Conservation (phyloP, 2,329 filamentous ascomycete species). For the Escovopsis weberi region DNA sequence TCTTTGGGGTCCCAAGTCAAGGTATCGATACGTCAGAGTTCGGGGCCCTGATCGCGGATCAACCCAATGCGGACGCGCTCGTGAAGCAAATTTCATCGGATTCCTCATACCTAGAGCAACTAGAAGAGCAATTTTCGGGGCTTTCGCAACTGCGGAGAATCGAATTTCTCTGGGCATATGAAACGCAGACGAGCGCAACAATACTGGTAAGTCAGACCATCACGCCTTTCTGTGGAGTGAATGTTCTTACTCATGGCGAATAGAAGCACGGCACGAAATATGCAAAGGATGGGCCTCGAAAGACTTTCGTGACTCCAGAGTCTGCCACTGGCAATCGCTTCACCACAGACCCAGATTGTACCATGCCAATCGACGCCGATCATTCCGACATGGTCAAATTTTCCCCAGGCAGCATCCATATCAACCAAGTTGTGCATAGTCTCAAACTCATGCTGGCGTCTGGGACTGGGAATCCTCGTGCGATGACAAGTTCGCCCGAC, state of each 20-base stretch:
- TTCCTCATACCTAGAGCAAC: not conserved
- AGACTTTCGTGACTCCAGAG: not conserved
- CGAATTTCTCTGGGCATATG: slow-evolving; percentile 1
- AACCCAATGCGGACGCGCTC: not conserved
- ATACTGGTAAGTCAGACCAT: not conserved
- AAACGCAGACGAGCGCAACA: not conserved
- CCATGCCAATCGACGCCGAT: not conserved
- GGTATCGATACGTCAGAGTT: not conserved
- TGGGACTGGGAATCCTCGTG: no score
- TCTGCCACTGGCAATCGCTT: slow-evolving; percentile 1
- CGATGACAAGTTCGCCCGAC: no score
- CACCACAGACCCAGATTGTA: not conserved
- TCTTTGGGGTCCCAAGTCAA: slow-evolving; percentile 1
- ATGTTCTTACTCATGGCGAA: not conserved
- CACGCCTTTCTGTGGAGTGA: not conserved
- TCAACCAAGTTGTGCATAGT: not conserved
- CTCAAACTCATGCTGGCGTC: not conserved
- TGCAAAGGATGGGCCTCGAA: not conserved
- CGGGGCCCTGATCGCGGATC: not conserved
- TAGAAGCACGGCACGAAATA: not conserved
- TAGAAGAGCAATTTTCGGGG: not conserved
- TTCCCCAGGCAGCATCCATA: not conserved
- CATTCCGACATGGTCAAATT: slow-evolving; percentile 4
- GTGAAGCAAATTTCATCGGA: not conserved
- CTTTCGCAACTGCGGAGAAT: not conserved